These are phyloP conservation scores for Terfezia claveryi DNA, from an alignment of 495 filamentous ascomycete species.

Conservation along the genomic window DNA sequence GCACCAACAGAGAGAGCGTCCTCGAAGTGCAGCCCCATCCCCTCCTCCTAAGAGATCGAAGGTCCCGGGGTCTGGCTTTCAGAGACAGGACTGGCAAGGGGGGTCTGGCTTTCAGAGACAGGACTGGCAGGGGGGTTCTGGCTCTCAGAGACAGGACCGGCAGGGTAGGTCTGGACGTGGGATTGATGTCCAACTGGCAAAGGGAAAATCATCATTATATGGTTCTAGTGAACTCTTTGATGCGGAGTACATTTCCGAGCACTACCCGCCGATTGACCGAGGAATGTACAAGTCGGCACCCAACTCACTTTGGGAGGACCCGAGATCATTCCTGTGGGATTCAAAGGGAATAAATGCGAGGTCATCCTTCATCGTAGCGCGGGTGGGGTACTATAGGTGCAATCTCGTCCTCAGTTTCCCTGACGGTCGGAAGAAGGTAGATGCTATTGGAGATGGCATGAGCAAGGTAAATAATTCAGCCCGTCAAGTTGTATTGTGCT, in stretches of 20 bases:
- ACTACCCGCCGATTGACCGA: constrained; percentile 5
- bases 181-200: not conserved
- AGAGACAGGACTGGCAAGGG: not conserved
- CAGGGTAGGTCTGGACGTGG: not conserved
- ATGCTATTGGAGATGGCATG: constrained; percentile 18
- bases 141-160: not conserved
- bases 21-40: not conserved
- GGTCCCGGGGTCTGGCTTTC: not conserved
- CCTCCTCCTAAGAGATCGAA: not conserved
- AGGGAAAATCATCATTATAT: too few relatives aligned
- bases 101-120: not conserved
- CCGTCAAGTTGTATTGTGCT: too few relatives aligned
- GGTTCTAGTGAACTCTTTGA: constrained; percentile 9
- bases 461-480: constrained; percentile 13
- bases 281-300: constrained; percentile 13
- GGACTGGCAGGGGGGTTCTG: too few relatives aligned
- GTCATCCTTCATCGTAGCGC: constrained; percentile 5
- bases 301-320: constrained; percentile 13
- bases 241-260: constrained; percentile 8
- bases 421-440: constrained; percentile 7
- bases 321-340: constrained; percentile 16
- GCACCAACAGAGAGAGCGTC: not conserved
- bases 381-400: constrained; percentile 5
- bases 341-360: constrained; percentile 8
- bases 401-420: constrained; percentile 16